These are phyloP conservation scores for Arabidopsis thaliana DNA, from an alignment of 345 rosid genomes.

Conservation along the genomic window DNA sequence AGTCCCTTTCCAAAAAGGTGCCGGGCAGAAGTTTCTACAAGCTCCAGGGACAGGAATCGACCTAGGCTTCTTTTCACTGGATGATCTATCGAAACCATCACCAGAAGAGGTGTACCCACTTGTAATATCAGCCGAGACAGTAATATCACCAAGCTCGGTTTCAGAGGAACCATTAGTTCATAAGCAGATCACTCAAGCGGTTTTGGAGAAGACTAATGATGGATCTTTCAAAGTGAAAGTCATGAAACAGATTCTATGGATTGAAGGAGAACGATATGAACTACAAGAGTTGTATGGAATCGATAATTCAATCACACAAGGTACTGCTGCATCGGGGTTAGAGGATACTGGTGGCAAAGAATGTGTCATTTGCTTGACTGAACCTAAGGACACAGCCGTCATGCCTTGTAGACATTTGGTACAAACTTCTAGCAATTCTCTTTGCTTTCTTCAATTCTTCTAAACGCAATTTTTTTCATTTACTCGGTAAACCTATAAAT, in stretches of 20 bases:
- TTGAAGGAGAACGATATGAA: constrained; percentile 79
- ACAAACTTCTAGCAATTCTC: constrained; percentile 15
- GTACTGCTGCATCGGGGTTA: constrained; percentile 51
- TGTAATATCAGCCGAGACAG: constrained; percentile 77
- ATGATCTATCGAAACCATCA: constrained; percentile 77
- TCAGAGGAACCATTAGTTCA: constrained; percentile 51
- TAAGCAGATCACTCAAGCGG: constrained; percentile 82
- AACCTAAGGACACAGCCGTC: constrained; percentile 84
- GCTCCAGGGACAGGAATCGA: constrained; percentile 86
- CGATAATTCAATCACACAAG: constrained; percentile 54
- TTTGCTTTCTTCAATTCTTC: constrained; percentile 17
- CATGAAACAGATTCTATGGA: constrained; percentile 78
- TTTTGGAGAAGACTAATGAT: constrained; percentile 59
- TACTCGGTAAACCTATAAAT: background rate
- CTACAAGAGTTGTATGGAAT: constrained; percentile 79
- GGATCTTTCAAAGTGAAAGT: constrained; percentile 71
- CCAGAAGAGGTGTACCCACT: constrained; percentile 82
- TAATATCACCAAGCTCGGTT: constrained; percentile 40
- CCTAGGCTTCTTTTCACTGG: constrained; percentile 78
- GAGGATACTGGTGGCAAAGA: constrained; percentile 74
- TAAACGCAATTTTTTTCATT: constrained; percentile 10
- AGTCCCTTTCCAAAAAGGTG: constrained; percentile 74
- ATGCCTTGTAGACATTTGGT: constrained; percentile 97
- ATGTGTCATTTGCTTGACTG: constrained; percentile 94
- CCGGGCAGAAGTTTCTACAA: constrained; percentile 73